phyloP scores from a whole-genome alignment of 768 basidiomycete species.

The Lenzites betulinus region DNA sequence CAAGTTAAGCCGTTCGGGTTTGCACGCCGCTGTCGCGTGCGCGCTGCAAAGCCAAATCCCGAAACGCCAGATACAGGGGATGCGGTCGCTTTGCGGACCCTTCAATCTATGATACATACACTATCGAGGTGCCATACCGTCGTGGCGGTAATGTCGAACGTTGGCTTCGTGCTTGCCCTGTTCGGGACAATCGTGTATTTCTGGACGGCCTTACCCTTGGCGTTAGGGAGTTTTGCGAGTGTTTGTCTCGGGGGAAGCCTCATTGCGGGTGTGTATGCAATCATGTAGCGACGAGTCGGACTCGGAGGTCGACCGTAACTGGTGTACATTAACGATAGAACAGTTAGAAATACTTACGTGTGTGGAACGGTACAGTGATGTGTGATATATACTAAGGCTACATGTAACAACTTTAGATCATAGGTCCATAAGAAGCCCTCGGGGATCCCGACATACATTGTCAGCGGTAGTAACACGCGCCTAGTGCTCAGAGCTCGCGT shows the following conservation, averaged over 20 bases:
- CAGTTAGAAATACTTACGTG: too few relatives aligned
- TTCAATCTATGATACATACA: slow-evolving; percentile 21
- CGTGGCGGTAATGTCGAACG: slow-evolving; percentile 21
- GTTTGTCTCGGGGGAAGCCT: slow-evolving; percentile 25
- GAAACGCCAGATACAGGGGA: neutral
- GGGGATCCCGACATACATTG: too few relatives aligned
- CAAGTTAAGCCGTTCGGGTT: slow-evolving; percentile 20
- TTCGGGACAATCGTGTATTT: slow-evolving; percentile 26
- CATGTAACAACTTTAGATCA: too few relatives aligned
- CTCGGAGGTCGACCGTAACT: too few relatives aligned
- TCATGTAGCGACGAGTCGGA: neutral
- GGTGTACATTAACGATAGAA: too few relatives aligned
- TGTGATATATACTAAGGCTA: too few relatives aligned
- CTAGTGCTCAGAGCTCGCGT: neutral
- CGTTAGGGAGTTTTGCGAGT: slow-evolving; percentile 27
- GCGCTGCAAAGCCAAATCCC: neutral
- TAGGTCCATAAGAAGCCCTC: too few relatives aligned
- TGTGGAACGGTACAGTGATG: too few relatives aligned
- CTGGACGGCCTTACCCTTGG: slow-evolving; percentile 27
- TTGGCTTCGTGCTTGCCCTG: slow-evolving; percentile 26
- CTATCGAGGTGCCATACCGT: slow-evolving; percentile 28
- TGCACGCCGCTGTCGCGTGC: neutral
- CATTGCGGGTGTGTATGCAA: neutral
- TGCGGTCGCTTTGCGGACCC: neutral
- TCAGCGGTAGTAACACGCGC: neutral